These are phyloP conservation scores for Lactifluus volemus DNA, from an alignment of 768 basidiomycete species.

Conservation along the genomic window DNA sequence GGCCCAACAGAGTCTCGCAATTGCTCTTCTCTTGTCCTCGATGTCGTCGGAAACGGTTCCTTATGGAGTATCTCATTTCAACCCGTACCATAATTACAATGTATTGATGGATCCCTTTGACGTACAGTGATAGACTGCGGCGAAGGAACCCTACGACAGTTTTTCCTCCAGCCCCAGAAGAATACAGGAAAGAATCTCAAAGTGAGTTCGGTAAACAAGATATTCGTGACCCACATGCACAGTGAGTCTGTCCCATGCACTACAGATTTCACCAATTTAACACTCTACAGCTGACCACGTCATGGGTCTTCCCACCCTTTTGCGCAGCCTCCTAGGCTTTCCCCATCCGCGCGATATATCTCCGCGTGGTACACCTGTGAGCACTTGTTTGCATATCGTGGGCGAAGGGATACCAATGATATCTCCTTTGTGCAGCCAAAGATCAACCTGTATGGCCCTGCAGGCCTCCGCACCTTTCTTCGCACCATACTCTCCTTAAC, in stretches of 20 bases:
- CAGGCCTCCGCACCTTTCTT: slow-evolving; percentile 66
- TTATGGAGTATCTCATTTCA: slow-evolving; percentile 53
- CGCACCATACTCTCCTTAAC: slow-evolving; percentile 66
- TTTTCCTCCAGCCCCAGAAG: slow-evolving; percentile 42
- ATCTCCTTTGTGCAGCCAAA: slow-evolving; percentile 27
- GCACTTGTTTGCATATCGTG: background rate
- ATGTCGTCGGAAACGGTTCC: slow-evolving; percentile 42
- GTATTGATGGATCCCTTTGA: background rate
- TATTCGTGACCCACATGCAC: slow-evolving; percentile 85
- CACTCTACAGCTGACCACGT: slow-evolving; percentile 54
- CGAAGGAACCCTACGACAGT: slow-evolving; percentile 70
- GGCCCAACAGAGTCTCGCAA: slow-evolving; percentile 67
- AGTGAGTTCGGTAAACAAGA: slow-evolving; percentile 45
- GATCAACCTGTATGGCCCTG: slow-evolving; percentile 72
- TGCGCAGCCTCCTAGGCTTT: slow-evolving; percentile 47
- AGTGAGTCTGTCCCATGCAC: slow-evolving; percentile 28
- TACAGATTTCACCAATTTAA: background rate
- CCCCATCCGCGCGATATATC: slow-evolving; percentile 30
- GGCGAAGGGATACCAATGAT: background rate
- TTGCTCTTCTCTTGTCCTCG: slow-evolving; percentile 64
- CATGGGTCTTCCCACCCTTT: slow-evolving; percentile 62
- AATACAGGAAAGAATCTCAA: slow-evolving; percentile 28
- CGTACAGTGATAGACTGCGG: slow-evolving; percentile 72
- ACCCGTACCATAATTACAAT: background rate
- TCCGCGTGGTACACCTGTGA: slow-evolving; percentile 8